Evolutionary conservation across 2,329 filamentous ascomycete species (phyloP).

Genomic region (Lachnellula subtilissima): DNA sequence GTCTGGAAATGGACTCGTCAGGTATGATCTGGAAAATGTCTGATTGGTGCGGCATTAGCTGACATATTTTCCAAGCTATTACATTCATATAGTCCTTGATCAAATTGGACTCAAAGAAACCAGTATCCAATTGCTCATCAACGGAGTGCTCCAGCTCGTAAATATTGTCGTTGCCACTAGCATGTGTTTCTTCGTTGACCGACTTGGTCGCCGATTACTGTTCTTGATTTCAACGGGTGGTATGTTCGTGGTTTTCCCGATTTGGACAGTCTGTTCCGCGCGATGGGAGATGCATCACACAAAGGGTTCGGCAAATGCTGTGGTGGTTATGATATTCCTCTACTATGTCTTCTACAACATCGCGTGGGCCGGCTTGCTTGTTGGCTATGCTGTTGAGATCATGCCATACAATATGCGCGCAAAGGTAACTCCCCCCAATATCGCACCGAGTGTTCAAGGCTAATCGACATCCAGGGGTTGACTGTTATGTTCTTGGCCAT

Average conservation of each 20-base stretch:
- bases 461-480: slow-evolving; percentile 21
- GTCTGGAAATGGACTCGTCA: slow-evolving; percentile 48
- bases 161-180: slow-evolving; percentile 22
- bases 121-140: slow-evolving; percentile 34
- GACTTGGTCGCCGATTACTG: slow-evolving; percentile 25
- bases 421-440: slow-evolving; percentile 17
- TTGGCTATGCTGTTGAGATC: slow-evolving; percentile 26
- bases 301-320: slow-evolving; percentile 19
- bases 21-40: background rate
- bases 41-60: background rate
- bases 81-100: slow-evolving; percentile 34
- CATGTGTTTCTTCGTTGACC: slow-evolving; percentile 30
- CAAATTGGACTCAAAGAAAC: slow-evolving; percentile 35
- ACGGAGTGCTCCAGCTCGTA: slow-evolving; percentile 25
- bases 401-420: slow-evolving; percentile 28
- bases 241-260: slow-evolving; percentile 30
- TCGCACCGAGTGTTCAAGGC: background rate
- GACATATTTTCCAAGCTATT: slow-evolving; percentile 26
- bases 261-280: slow-evolving; percentile 27
- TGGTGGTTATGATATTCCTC: slow-evolving; percentile 45
- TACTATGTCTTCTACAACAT: slow-evolving; percentile 41
- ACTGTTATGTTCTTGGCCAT: slow-evolving; percentile 39
- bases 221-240: slow-evolving; percentile 24
- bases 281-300: slow-evolving; percentile 13
- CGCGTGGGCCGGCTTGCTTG: slow-evolving; percentile 25